Evolutionary conservation across 2,329 filamentous ascomycete genomes (phyloP).

Genomic region (Colletotrichum falcatum): DNA sequence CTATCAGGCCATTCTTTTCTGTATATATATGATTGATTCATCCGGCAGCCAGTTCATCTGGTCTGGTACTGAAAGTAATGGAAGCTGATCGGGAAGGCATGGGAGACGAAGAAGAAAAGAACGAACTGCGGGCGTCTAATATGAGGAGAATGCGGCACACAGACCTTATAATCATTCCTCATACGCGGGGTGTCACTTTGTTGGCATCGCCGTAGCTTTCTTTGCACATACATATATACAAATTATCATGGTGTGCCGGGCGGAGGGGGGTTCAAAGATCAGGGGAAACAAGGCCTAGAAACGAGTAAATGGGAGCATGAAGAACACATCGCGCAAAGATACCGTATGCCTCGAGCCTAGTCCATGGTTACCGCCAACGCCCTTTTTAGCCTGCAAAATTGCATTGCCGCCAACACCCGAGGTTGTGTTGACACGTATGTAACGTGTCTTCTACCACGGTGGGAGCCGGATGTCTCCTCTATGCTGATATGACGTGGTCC

Average conservation of each 20-base stretch:
- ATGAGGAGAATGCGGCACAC: background rate
- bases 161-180: conserved; percentile 16
- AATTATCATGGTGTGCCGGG: background rate
- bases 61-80: background rate
- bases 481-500: no score
- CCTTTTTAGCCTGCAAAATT: background rate
- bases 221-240: conserved; percentile 19
- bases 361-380: background rate
- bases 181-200: background rate
- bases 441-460: background rate
- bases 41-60: conserved; percentile 1
- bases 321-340: background rate
- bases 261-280: no score
- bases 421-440: background rate
- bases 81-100: background rate
- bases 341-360: background rate
- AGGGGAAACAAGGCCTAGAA: background rate
- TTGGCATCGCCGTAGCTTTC: background rate
- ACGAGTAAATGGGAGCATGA: background rate
- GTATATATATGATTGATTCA: conserved; percentile 12
- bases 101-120: background rate
- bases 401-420: background rate
- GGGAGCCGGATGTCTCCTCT: background rate
- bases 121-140: background rate
- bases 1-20: conserved; percentile 6